Conservation (phyloP, 139 green algal genomes). For the Volvox reticuliferus region DNA sequence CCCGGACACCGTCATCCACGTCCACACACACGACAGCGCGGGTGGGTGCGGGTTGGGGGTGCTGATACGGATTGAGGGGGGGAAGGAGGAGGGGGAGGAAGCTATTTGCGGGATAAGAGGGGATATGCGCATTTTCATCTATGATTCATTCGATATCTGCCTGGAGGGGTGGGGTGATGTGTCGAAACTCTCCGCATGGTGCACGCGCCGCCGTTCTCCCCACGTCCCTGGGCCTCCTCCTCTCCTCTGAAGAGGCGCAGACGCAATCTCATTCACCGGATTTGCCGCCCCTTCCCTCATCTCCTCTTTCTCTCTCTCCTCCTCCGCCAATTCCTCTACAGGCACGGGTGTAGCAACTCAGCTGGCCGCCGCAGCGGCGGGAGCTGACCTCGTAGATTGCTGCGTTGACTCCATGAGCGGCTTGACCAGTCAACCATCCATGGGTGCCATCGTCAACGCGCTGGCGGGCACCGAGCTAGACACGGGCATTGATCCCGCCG, state of each 20-base stretch:
- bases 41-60: slow-evolving; percentile 35
- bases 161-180: too few relatives aligned
- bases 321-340: background rate
- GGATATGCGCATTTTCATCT: too few relatives aligned
- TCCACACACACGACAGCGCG: slow-evolving; percentile 97
- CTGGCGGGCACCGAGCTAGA: slow-evolving; percentile 84
- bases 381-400: slow-evolving; percentile 92
- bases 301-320: too few relatives aligned
- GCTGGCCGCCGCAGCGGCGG: slow-evolving; percentile 71
- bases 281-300: too few relatives aligned
- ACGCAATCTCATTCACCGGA: too few relatives aligned
- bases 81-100: background rate
- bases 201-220: too few relatives aligned
- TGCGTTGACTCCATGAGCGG: slow-evolving; percentile 89
- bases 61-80: background rate
- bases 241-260: too few relatives aligned
- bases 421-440: slow-evolving; percentile 82
- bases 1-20: slow-evolving; percentile 85
- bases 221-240: too few relatives aligned
- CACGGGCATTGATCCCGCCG: slow-evolving; percentile 81
- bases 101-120: too few relatives aligned
- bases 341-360: slow-evolving; percentile 48
- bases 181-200: too few relatives aligned
- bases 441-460: slow-evolving; percentile 88
- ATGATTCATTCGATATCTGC: too few relatives aligned